phyloP scores from a whole-genome alignment of 176 grass and related monocot genomes.

The Oryza rufipogon region DNA sequence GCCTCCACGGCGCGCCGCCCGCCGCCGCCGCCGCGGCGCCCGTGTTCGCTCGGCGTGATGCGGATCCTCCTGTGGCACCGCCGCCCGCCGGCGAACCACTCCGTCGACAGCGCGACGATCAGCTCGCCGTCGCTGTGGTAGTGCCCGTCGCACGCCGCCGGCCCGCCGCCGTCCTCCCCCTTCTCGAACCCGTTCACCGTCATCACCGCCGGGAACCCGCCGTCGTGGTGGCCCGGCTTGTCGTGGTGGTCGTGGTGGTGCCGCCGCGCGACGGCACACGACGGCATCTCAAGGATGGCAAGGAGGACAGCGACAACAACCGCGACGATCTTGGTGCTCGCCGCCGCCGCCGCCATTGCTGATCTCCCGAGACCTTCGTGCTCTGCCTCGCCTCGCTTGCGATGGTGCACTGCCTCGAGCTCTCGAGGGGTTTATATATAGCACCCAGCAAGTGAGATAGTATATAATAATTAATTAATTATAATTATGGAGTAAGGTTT shows the following conservation, averaged over 20 bases:
- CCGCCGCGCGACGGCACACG: not conserved
- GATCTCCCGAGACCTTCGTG: not conserved
- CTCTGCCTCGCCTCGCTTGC: too few relatives aligned
- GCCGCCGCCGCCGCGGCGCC: not conserved
- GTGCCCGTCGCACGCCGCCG: constrained; percentile 17
- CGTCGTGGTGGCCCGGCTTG: too few relatives aligned
- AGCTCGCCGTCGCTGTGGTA: constrained; percentile 44
- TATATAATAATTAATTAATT: too few relatives aligned
- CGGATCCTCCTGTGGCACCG: constrained; percentile 44
- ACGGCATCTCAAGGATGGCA: not conserved
- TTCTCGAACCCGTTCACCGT: constrained; percentile 42
- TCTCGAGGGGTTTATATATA: not conserved
- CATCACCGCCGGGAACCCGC: constrained; percentile 11
- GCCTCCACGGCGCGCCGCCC: constrained; percentile 21
- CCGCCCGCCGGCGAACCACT: constrained; percentile 23
- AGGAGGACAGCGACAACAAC: not conserved
- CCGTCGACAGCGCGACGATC: constrained; percentile 50
- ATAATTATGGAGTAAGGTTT: not conserved
- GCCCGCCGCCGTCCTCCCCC: constrained; percentile 2
- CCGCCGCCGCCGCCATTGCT: not conserved
- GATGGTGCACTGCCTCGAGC: not conserved
- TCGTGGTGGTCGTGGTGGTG: not conserved
- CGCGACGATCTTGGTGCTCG: not conserved
- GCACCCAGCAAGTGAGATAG: not conserved
- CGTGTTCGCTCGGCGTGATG: constrained; percentile 15